Conservation (phyloP, 2,329 filamentous ascomycete species). For the Neofusicoccum parvum region DNA sequence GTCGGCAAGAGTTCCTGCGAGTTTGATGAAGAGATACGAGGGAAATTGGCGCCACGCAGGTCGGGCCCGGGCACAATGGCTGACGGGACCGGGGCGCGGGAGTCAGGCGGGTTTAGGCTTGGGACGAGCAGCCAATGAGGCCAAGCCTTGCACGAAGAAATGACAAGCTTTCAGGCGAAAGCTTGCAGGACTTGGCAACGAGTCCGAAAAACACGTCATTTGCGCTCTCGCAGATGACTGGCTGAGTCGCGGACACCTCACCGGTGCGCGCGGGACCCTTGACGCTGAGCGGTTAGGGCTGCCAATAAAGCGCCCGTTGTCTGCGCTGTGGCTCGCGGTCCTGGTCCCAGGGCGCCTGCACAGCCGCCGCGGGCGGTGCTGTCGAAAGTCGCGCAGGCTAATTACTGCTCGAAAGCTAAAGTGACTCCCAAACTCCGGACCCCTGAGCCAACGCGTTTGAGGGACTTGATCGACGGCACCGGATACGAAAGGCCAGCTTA, state of each 20-base stretch:
- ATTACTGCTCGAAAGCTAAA: neutral
- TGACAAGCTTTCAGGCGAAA: slow-evolving; percentile 12
- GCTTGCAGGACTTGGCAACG: slow-evolving; percentile 11
- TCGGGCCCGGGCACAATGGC: neutral
- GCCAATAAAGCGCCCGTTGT: neutral
- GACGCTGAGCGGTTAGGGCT: neutral
- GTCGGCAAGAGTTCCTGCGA: neutral
- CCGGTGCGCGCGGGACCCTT: neutral
- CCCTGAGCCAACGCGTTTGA: no score
- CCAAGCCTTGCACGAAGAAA: slow-evolving; percentile 3
- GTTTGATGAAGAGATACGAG: slow-evolving; percentile 10
- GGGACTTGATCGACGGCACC: neutral
- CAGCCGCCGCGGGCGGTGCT: neutral
- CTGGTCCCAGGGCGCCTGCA: neutral
- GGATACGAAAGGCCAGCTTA: neutral
- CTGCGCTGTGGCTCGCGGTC: no score
- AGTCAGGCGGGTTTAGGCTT: neutral
- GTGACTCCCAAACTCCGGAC: no score
- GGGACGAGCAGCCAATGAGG: neutral
- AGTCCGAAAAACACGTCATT: neutral
- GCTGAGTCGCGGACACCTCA: neutral
- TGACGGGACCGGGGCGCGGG: neutral
- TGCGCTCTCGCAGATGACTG: neutral
- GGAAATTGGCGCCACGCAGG: no score
- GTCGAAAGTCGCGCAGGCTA: neutral